A percentile compares a stretch with the other conserved stretches of the same genome.
Conservation (phyloP, 148 eudicot genomes). For the Arbutus unedo region DNA sequence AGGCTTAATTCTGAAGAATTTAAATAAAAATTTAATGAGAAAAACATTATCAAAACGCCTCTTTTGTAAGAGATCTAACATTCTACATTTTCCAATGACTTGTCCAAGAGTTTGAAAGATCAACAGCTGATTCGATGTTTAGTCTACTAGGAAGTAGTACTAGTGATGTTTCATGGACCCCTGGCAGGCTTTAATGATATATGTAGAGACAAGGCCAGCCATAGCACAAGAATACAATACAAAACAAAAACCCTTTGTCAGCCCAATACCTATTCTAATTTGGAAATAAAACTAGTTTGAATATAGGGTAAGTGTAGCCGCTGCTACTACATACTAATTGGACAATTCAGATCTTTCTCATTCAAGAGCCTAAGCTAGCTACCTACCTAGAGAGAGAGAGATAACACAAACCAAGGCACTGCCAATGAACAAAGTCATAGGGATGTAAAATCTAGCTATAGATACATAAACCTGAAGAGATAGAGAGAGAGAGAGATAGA, state of each 20-base stretch:
- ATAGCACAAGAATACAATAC: background rate
- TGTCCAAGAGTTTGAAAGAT: background rate
- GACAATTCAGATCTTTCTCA: constrained; percentile 16
- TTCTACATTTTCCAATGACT: background rate
- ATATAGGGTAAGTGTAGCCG: background rate
- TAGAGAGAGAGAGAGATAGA: background rate
- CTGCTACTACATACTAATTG: background rate
- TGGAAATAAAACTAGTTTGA: constrained; percentile 7
- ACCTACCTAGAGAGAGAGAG: background rate
- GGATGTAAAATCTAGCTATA: background rate
- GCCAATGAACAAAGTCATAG: background rate
- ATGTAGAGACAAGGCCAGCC: background rate
- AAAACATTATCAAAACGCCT: too few species aligned
- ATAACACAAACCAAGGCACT: background rate
- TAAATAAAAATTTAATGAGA: too few species aligned
- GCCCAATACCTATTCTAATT: constrained; percentile 10
- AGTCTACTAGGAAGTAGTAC: background rate
- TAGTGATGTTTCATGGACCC: constrained; percentile 1
- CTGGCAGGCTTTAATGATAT: constrained; percentile 5
- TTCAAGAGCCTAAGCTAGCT: constrained; percentile 1
- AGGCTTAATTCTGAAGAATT: too few species aligned
- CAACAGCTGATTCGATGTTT: background rate
- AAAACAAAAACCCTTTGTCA: background rate
- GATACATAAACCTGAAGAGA: background rate
- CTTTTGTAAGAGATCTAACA: background rate